These are phyloP conservation scores for Inga laurina DNA, from an alignment of 306 rosid genomes.

Conservation along the genomic window DNA sequence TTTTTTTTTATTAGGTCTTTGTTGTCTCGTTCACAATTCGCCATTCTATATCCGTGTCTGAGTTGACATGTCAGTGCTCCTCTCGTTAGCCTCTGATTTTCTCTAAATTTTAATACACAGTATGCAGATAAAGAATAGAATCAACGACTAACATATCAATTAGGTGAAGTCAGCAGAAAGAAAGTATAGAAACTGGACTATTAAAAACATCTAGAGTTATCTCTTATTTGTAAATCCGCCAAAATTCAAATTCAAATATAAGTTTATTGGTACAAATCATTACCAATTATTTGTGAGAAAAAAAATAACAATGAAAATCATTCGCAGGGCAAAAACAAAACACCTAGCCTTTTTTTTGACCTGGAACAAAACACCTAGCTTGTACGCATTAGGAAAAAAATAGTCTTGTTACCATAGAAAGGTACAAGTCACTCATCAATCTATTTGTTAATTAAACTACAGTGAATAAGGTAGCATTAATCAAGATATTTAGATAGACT, in stretches of 20 bases:
- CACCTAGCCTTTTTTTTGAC: background rate
- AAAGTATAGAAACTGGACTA: too few relatives aligned
- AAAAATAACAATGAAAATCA: too few relatives aligned
- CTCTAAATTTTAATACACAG: slow-evolving; percentile 25
- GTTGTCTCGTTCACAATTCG: background rate
- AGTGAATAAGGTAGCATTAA: too few relatives aligned
- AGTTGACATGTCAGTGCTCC: background rate
- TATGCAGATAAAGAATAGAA: slow-evolving; percentile 3
- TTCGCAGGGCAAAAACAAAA: background rate
- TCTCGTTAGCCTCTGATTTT: background rate
- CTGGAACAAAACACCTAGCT: slow-evolving; percentile 7
- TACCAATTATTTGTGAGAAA: background rate
- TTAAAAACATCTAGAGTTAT: background rate
- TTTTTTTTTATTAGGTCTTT: background rate
- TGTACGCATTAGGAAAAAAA: background rate
- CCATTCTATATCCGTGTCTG: background rate
- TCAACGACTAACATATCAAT: background rate
- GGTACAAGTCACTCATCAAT: slow-evolving; percentile 11
- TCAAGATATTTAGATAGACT: too few relatives aligned
- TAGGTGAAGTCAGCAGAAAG: background rate
- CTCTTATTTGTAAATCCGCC: background rate
- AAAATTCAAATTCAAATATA: background rate
- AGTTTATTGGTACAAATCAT: too few relatives aligned
- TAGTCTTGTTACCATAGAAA: background rate
- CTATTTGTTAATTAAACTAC: background rate